A percentile compares a stretch with the other conserved stretches of the same genome.
These are phyloP conservation scores for Diplodia mutila DNA, from an alignment of 2,329 filamentous ascomycete genomes.

Conservation along the genomic window DNA sequence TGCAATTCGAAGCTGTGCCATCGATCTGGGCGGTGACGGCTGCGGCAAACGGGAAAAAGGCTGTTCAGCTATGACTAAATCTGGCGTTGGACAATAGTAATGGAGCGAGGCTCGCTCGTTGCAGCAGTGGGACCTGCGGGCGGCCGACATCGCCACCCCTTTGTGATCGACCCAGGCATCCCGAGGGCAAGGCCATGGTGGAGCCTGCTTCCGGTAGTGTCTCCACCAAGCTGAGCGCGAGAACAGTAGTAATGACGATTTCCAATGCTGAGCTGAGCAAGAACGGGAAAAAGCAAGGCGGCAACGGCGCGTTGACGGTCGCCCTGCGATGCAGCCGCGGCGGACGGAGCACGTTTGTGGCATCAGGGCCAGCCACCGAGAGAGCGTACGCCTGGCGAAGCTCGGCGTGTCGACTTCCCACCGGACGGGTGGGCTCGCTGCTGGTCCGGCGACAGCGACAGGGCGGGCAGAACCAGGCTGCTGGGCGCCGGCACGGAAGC, in stretches of 20 bases:
- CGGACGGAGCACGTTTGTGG: background rate
- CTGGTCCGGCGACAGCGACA: background rate
- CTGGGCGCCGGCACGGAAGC: slow-evolving; percentile 7
- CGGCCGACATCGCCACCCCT: slow-evolving; percentile 13
- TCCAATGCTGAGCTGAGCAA: background rate
- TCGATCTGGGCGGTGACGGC: background rate
- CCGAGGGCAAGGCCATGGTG: slow-evolving; percentile 15
- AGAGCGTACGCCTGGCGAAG: background rate
- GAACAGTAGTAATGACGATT: background rate
- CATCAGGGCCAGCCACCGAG: background rate
- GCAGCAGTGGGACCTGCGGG: background rate
- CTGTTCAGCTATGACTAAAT: background rate
- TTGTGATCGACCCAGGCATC: slow-evolving; percentile 15
- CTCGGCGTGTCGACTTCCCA: background rate
- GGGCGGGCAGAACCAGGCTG: slow-evolving; percentile 4
- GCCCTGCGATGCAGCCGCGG: background rate
- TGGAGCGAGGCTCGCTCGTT: background rate
- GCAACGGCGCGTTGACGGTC: background rate
- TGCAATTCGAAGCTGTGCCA: background rate
- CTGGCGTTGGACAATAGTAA: background rate
- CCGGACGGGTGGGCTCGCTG: background rate
- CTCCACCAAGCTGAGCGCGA: slow-evolving; percentile 8
- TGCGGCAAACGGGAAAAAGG: background rate
- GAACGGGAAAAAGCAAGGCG: background rate
- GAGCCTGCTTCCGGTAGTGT: slow-evolving; percentile 1